These are phyloP conservation scores for Penicillium roqueforti DNA, from an alignment of 495 filamentous ascomycete genomes.

Conservation along the genomic window DNA sequence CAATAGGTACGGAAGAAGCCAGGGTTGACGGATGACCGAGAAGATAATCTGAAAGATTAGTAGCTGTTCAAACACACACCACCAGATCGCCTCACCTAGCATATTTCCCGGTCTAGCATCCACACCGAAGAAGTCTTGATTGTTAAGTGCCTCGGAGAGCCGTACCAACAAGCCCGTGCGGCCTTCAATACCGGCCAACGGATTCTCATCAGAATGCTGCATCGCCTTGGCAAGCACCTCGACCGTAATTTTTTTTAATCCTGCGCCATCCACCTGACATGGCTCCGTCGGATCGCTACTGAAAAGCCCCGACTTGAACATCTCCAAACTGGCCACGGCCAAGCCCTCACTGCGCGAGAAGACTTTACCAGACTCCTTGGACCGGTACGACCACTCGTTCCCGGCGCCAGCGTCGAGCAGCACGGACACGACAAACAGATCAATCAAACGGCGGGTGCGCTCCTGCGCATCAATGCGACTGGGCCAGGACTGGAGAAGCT, in stretches of 20 bases:
- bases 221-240: slow-evolving; percentile 73
- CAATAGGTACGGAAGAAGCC: slow-evolving; percentile 79
- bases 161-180: slow-evolving; percentile 75
- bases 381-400: slow-evolving; percentile 74
- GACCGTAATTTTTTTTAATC: slow-evolving; percentile 68
- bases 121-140: slow-evolving; percentile 79
- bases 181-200: slow-evolving; percentile 84
- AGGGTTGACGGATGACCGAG: slow-evolving; percentile 86
- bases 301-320: slow-evolving; percentile 96
- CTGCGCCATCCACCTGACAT: slow-evolving; percentile 83
- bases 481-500: slow-evolving; percentile 62
- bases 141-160: slow-evolving; percentile 71
- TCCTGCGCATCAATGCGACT: slow-evolving; percentile 57
- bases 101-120: slow-evolving; percentile 89
- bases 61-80: slow-evolving; percentile 2
- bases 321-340: slow-evolving; percentile 90
- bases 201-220: slow-evolving; percentile 76
- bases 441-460: slow-evolving; percentile 59
- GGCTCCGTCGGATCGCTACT: slow-evolving; percentile 77
- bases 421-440: slow-evolving; percentile 65
- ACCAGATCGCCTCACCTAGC: slow-evolving; percentile 60
- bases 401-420: slow-evolving; percentile 66
- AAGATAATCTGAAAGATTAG: slow-evolving; percentile 66
- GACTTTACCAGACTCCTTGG: slow-evolving; percentile 78
- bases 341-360: slow-evolving; percentile 89